These are phyloP conservation scores for Mycena vitilis DNA, from an alignment of 768 basidiomycete species.

Conservation along the genomic window DNA sequence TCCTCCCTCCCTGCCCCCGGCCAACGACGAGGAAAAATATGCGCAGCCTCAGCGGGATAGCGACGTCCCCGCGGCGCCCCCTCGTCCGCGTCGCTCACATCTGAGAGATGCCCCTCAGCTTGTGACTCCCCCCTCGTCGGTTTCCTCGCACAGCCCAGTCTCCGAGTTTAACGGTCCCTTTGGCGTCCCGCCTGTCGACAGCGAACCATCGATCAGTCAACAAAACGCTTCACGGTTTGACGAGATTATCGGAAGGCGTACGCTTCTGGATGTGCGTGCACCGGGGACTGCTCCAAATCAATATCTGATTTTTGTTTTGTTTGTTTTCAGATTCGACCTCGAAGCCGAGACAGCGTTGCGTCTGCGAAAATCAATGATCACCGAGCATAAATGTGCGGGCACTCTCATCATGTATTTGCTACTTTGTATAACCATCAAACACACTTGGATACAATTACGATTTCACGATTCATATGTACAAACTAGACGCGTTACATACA, in stretches of 20 bases:
- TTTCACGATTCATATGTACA: slow-evolving; percentile 22
- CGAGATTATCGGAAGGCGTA: slow-evolving; percentile 45
- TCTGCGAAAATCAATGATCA: neutral
- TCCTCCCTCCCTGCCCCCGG: slow-evolving; percentile 55
- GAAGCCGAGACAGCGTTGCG: slow-evolving; percentile 27
- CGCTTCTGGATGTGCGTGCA: slow-evolving; percentile 52
- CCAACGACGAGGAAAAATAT: slow-evolving; percentile 43
- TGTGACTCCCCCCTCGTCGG: slow-evolving; percentile 55
- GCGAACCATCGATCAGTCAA: slow-evolving; percentile 14
- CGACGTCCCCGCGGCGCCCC: slow-evolving; percentile 39
- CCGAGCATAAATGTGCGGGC: neutral
- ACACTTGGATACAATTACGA: slow-evolving; percentile 14
- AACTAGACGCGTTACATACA: neutral
- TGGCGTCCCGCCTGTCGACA: slow-evolving; percentile 9
- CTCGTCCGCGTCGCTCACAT: slow-evolving; percentile 43
- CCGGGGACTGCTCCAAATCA: neutral
- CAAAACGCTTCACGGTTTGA: slow-evolving; percentile 22
- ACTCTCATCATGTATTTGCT: slow-evolving; percentile 15
- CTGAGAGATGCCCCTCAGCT: slow-evolving; percentile 43
- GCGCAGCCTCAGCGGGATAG: slow-evolving; percentile 17
- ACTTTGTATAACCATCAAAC: slow-evolving; percentile 15
- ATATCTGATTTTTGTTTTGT: slow-evolving; percentile 2
- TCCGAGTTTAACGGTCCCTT: slow-evolving; percentile 24
- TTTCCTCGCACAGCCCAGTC: slow-evolving; percentile 46
- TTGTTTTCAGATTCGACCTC: slow-evolving; percentile 44